A percentile compares a stretch with the other conserved stretches of the same genome.
phyloP scores from a whole-genome alignment of 2,329 filamentous ascomycete genomes.

The Colletotrichum cordylinicola region DNA sequence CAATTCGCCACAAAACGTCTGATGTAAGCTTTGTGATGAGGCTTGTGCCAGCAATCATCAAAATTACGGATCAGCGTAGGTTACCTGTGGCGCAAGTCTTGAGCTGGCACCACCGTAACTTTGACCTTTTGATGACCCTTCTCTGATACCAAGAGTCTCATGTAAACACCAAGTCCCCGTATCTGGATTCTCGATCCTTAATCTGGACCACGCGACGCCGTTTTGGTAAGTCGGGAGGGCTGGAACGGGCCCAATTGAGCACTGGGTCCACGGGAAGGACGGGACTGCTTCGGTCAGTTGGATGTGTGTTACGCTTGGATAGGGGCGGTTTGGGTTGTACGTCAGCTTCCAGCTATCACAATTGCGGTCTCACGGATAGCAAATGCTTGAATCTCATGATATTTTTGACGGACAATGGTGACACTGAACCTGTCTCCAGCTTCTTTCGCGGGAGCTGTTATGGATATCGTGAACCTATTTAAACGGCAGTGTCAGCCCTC shows the following conservation, averaged over 20 bases:
- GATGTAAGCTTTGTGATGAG: neutral
- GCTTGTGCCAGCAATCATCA: neutral
- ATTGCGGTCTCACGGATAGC: neutral
- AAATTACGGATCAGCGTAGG: neutral
- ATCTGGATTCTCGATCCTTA: neutral
- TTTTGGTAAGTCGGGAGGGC: neutral
- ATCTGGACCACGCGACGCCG: neutral
- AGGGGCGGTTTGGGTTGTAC: neutral
- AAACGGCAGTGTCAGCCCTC: neutral
- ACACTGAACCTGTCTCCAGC: neutral
- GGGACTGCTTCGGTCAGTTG: neutral
- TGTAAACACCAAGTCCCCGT: neutral
- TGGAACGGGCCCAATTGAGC: neutral
- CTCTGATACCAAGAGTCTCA: neutral
- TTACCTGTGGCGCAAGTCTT: neutral
- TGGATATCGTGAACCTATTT: neutral
- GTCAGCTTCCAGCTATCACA: neutral
- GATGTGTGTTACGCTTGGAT: neutral
- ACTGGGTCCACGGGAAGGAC: neutral
- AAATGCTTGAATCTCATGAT: neutral
- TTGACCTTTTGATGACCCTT: too few relatives aligned
- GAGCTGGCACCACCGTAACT: neutral
- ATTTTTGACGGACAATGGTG: neutral
- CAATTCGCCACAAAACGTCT: too few relatives aligned
- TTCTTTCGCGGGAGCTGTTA: neutral